Evolutionary conservation across 768 basidiomycete species (phyloP).

Genomic region (Tephrocybe sp.): DNA sequence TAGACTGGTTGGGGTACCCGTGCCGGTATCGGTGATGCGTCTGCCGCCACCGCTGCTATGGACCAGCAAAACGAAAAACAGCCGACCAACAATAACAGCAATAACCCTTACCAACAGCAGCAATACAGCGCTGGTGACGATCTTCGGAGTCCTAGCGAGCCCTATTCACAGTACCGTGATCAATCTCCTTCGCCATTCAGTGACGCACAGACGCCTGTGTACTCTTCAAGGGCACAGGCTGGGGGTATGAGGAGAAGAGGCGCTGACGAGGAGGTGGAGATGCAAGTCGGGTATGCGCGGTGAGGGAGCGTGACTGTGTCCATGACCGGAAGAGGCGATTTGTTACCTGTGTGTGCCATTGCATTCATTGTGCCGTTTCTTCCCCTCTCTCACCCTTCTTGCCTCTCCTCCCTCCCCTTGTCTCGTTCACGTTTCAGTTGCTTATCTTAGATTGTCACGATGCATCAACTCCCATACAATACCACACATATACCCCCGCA

Average conservation of each 20-base stretch:
- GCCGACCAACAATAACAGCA: conserved; percentile 21
- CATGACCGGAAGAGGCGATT: background rate
- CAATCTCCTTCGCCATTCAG: conserved; percentile 26
- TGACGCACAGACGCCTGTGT: conserved; percentile 21
- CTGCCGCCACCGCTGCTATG: conserved; percentile 71
- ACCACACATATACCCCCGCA: conserved; percentile 5
- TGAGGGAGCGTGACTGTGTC: conserved; percentile 8
- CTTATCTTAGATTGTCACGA: conserved; percentile 8
- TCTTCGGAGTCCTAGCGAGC: conserved; percentile 10
- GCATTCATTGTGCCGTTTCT: background rate
- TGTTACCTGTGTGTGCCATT: conserved; percentile 2
- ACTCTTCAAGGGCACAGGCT: conserved; percentile 17
- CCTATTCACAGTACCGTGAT: conserved; percentile 28
- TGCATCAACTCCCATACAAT: conserved; percentile 6
- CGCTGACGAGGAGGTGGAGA: conserved; percentile 32
- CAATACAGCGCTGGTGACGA: conserved; percentile 5
- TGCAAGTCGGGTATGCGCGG: conserved; percentile 37
- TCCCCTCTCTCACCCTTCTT: background rate
- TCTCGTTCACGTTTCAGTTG: background rate
- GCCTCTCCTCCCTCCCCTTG: background rate
- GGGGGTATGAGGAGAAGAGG: conserved; percentile 22
- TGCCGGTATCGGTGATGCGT: conserved; percentile 85
- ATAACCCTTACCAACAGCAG: conserved; percentile 29
- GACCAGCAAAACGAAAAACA: conserved; percentile 41
- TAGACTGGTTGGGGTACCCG: conserved; percentile 96